phyloP scores from a whole-genome alignment of 768 basidiomycete genomes.

The Suillus brevipes region DNA sequence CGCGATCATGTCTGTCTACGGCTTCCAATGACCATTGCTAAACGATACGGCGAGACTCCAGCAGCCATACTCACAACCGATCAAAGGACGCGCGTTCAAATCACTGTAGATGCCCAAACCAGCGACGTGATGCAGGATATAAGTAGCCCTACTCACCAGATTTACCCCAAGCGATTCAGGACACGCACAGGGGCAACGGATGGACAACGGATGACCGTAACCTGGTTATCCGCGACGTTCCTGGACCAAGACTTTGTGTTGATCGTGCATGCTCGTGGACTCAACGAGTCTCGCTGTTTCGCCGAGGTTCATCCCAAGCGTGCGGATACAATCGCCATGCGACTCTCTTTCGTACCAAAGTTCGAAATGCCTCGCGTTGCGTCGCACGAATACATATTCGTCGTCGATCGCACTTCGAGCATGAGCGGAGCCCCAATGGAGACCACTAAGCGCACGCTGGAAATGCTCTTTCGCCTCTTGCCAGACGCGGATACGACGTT shows the following conservation, averaged over 20 bases:
- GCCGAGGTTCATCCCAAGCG: slow-evolving; percentile 40
- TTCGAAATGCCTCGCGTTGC: slow-evolving; percentile 42
- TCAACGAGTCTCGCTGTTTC: slow-evolving; percentile 58
- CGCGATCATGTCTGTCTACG: slow-evolving; percentile 51
- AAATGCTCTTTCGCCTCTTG: slow-evolving; percentile 49
- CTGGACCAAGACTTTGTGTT: slow-evolving; percentile 53
- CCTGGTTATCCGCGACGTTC: slow-evolving; percentile 41
- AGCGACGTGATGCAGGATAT: slow-evolving; percentile 43
- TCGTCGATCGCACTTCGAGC: slow-evolving; percentile 60
- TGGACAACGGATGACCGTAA: slow-evolving; percentile 40
- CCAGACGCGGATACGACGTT: slow-evolving; percentile 44
- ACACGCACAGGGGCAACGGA: slow-evolving; percentile 37
- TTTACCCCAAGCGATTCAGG: slow-evolving; percentile 35
- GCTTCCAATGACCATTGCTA: slow-evolving; percentile 49
- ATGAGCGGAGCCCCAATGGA: slow-evolving; percentile 46
- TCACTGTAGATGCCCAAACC: slow-evolving; percentile 51
- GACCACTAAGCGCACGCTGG: slow-evolving; percentile 47
- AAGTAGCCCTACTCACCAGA: slow-evolving; percentile 46
- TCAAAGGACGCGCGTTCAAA: slow-evolving; percentile 36
- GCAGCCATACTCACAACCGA: slow-evolving; percentile 34
- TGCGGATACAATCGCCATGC: slow-evolving; percentile 45
- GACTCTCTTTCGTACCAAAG: slow-evolving; percentile 53
- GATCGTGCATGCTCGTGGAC: slow-evolving; percentile 44
- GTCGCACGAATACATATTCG: slow-evolving; percentile 58
- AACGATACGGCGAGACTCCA: slow-evolving; percentile 52